Base-by-base conservation (phyloP, 768 basidiomycete genomes). In the Cystofilobasidium macerans region DNA sequence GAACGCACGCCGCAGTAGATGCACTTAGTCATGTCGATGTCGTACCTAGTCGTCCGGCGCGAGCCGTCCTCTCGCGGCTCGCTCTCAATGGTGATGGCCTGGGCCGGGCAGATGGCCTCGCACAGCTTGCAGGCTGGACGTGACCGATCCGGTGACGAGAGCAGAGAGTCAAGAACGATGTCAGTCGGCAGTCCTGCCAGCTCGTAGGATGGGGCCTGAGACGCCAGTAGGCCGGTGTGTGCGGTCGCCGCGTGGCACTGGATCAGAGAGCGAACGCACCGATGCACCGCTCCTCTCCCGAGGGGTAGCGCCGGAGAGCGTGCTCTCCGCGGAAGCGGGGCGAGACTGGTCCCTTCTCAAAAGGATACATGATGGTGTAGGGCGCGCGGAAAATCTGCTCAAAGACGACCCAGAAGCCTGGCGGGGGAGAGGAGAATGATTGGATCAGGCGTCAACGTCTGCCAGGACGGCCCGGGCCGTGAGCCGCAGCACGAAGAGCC, bases 21-120 rank as follows among this genome's bases (percentile, higher is more conserved):
- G 79, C 95, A 98, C 81, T 80, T 98, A 67, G 95, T 99, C 95
- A 99, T 99, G 77, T 99, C 95, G 72, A 98, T 92, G 78, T 98
- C 95, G 72, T 98, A 99, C 85, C 90, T 89, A 35, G 95, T 98
- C 65, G 95, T 99, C 78, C 90, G 83, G 74, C 95, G 83, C 62
- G 90, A 93, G 51, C 95, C 95, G 75, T 99, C 95, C 77, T 85
- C 80, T 70, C 95, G 86, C 63, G 92, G 85, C 78, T 99, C 95
- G 68, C 91, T 94, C 79, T 99, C 95, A 71, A 99, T 99, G 30
- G 95, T 98, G 75, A 99, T 99, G 33, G 95, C 95, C 76, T 97
- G 95, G 32, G 95, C 95, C 54, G 51, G 16, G 57, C 95, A 99
- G 73, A 99, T 99, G 43, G 95, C 94, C 77, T 98, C 95, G 74